Conservation (phyloP, 345 rosid species). For the Corchorus olitorius region DNA sequence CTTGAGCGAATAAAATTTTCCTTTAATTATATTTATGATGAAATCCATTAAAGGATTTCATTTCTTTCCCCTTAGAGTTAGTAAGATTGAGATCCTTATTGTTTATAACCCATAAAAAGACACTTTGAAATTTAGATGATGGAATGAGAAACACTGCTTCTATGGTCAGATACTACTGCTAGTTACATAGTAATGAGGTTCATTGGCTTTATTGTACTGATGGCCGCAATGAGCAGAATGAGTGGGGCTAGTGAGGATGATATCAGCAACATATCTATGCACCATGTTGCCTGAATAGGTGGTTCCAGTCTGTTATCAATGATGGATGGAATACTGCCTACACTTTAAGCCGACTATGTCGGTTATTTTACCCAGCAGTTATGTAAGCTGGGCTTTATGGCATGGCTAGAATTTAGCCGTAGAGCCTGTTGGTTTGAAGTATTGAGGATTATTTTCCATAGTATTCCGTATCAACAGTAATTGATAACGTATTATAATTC, state of each 20-base stretch:
- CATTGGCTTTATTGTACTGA: constrained; percentile 4
- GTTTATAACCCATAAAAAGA: neutral
- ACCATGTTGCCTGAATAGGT: constrained; percentile 6
- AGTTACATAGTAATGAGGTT: neutral
- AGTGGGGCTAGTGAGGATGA: neutral
- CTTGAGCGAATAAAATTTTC: constrained; percentile 1
- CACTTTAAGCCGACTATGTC: constrained; percentile 10
- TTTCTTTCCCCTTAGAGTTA: neutral
- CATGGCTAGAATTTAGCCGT: constrained; percentile 4
- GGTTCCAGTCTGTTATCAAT: constrained; percentile 4
- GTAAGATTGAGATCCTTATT: neutral
- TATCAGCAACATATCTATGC: neutral
- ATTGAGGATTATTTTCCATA: neutral
- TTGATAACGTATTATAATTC: neutral
- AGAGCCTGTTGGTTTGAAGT: constrained; percentile 1
- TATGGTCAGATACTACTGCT: neutral
- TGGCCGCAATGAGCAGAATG: neutral
- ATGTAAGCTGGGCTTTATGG: neutral
- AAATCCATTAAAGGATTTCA: constrained; percentile 11
- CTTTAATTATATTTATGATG: neutral
- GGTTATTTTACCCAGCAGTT: neutral
- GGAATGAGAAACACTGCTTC: neutral
- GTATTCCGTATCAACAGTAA: neutral
- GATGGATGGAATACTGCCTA: neutral
- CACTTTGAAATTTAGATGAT: neutral